Percentiles rank a stretch among this genome's conserved stretches.
Evolutionary conservation across 305 asterid genomes (phyloP).

Genomic region (Andrographis paniculata): DNA sequence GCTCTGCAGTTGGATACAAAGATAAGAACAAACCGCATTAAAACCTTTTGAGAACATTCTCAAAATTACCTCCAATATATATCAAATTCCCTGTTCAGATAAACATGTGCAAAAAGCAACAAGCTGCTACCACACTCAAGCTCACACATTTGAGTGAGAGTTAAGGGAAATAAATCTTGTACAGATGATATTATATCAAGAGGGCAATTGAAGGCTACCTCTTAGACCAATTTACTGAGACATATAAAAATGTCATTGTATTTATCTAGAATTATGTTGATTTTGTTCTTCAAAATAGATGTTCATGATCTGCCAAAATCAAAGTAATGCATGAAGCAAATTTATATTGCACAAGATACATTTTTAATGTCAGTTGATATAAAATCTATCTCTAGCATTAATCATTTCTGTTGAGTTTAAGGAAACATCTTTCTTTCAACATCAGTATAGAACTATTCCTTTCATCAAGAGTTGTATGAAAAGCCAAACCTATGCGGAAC

Average conservation of each 20-base stretch:
- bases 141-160: neutral
- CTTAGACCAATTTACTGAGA: too few species aligned
- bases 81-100: neutral
- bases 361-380: too few species aligned
- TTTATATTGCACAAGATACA: neutral
- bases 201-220: neutral
- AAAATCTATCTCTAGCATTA: too few species aligned
- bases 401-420: too few species aligned
- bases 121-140: neutral
- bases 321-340: neutral
- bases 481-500: too few species aligned
- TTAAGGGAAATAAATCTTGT: neutral
- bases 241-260: too few species aligned
- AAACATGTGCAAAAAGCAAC: neutral
- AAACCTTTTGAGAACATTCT: neutral
- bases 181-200: neutral
- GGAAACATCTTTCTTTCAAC: too few species aligned
- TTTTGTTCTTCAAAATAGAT: neutral
- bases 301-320: neutral
- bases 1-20: constrained; percentile 54
- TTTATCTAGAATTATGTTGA: neutral
- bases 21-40: neutral
- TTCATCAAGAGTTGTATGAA: too few species aligned
- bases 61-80: too few species aligned
- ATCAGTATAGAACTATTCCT: too few species aligned